These are phyloP conservation scores for Syzygium aqueum DNA, from an alignment of 345 rosid species.

Conservation along the genomic window DNA sequence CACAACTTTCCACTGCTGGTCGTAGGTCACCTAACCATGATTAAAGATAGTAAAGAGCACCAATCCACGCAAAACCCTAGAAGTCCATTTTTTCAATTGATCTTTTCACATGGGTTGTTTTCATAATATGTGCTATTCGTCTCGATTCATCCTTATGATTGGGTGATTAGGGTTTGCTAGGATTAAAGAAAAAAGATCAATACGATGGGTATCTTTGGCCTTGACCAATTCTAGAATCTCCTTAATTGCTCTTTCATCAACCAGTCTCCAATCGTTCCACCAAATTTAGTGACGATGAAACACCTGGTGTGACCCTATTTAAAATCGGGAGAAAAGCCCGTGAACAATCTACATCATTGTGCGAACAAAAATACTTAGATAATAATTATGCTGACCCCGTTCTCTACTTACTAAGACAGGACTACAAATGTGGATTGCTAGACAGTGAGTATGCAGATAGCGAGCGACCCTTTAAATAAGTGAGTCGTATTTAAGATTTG, in stretches of 20 bases:
- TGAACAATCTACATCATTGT: neutral
- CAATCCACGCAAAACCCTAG: neutral
- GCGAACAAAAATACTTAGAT: neutral
- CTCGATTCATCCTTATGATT: neutral
- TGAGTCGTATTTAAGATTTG: neutral
- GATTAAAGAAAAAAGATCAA: neutral
- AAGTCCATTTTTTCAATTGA: neutral
- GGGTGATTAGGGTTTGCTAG: neutral
- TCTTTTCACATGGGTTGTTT: neutral
- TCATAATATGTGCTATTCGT: neutral
- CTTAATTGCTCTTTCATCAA: neutral
- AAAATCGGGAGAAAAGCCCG: neutral
- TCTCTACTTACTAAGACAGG: neutral
- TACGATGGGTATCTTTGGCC: neutral
- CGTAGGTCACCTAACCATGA: neutral
- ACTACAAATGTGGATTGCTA: neutral
- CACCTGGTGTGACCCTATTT: neutral
- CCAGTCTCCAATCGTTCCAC: neutral
- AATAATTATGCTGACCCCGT: neutral
- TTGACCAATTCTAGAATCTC: neutral
- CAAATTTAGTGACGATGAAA: neutral
- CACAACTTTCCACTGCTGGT: neutral
- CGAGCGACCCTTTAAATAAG: neutral
- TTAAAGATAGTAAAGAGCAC: neutral
- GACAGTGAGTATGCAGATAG: neutral